A percentile compares a stretch with the other conserved stretches of the same genome.
phyloP scores from a whole-genome alignment of 2,329 filamentous ascomycete species.

The Fusarium tanahbumbuense region DNA sequence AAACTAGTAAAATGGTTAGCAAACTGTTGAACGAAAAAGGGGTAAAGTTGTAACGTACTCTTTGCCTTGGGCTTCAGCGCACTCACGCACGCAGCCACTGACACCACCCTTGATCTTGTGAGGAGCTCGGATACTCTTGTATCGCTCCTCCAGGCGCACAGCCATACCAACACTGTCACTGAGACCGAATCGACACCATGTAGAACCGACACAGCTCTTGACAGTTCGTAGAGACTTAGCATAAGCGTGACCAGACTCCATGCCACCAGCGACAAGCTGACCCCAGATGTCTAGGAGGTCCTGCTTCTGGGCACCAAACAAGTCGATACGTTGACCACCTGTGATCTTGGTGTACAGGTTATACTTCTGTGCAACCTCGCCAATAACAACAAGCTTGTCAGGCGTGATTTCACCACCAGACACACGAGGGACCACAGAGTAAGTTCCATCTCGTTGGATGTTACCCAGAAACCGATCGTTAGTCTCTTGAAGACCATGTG shows the following conservation, averaged over 20 bases:
- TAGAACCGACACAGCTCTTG: conserved; percentile 91
- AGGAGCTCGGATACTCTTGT: conserved; percentile 89
- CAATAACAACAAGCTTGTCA: conserved; percentile 85
- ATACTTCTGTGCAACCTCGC: conserved; percentile 85
- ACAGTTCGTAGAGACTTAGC: conserved; percentile 89
- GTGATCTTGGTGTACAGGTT: conserved; percentile 92
- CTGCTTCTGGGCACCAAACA: conserved; percentile 92
- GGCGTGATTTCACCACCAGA: conserved; percentile 89
- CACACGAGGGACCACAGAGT: conserved; percentile 86
- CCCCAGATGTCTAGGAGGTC: conserved; percentile 87
- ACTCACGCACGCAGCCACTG: conserved; percentile 91
- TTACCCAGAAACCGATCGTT: conserved; percentile 91
- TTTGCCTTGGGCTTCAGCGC: conserved; percentile 91
- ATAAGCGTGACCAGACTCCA: conserved; percentile 93
- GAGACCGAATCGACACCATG: conserved; percentile 90
- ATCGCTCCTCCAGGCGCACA: conserved; percentile 86
- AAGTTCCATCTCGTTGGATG: conserved; percentile 91
- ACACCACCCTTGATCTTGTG: conserved; percentile 95
- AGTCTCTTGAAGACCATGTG: conserved; percentile 85
- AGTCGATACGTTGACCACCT: conserved; percentile 89
- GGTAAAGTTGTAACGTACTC: conserved; percentile 67
- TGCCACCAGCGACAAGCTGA: conserved; percentile 81
- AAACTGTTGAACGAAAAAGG: background rate
- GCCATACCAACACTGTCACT: conserved; percentile 94
- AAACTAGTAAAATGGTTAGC: conserved; percentile 65